phyloP scores from a whole-genome alignment of 2,329 filamentous ascomycete species.

The Sphaerulina populicola region DNA sequence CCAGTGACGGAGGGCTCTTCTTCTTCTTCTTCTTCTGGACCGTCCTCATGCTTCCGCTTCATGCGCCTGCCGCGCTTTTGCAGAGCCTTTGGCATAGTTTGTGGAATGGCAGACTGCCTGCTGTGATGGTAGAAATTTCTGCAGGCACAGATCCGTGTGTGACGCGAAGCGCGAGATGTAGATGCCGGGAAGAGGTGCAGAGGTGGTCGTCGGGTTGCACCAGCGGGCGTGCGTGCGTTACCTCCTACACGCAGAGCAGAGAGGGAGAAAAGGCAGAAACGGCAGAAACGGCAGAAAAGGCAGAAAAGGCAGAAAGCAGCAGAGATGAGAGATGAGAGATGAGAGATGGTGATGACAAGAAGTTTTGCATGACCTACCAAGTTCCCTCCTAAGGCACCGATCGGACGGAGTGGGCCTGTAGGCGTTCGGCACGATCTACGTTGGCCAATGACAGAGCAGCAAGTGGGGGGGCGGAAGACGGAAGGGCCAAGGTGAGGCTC shows the following conservation, averaged over 20 bases:
- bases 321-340: too few relatives aligned
- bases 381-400: too few relatives aligned
- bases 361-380: too few relatives aligned
- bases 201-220: not conserved
- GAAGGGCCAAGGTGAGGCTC: too few relatives aligned
- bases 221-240: too few relatives aligned
- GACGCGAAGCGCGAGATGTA: not conserved
- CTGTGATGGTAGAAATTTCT: constrained; percentile 7
- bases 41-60: constrained; percentile 45
- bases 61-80: constrained; percentile 52
- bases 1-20: too few relatives aligned
- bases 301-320: not conserved
- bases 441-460: too few relatives aligned
- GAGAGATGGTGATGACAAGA: not conserved
- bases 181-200: not conserved
- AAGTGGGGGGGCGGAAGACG: too few relatives aligned
- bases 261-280: not conserved
- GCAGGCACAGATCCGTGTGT: constrained; percentile 3
- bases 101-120: not conserved
- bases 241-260: not conserved
- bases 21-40: constrained; percentile 34
- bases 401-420: too few relatives aligned
- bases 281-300: not conserved
- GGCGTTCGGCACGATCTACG: too few relatives aligned
- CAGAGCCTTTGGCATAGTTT: constrained; percentile 51